Evolutionary conservation across 2,329 filamentous ascomycete species (phyloP).

Genomic region (Fusarium miscanthi): DNA sequence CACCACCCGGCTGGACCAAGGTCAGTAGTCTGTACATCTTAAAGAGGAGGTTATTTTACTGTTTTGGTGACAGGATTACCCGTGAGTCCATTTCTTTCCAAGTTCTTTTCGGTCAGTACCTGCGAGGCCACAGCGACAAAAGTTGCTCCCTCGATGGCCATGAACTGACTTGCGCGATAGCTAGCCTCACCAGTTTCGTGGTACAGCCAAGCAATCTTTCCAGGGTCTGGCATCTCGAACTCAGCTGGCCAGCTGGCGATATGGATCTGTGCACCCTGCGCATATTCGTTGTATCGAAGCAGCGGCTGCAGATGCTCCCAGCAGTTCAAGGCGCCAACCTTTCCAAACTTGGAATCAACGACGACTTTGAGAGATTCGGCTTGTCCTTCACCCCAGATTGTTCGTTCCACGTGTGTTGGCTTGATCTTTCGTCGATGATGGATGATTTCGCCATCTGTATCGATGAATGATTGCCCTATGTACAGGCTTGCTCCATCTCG

Average conservation of each 20-base stretch:
- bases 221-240: background rate
- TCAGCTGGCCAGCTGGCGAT: background rate
- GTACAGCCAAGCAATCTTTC: background rate
- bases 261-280: background rate
- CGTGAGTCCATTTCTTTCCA: background rate
- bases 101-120: background rate
- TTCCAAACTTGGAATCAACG: background rate
- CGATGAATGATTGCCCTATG: background rate
- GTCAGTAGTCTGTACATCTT: background rate
- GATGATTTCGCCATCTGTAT: background rate
- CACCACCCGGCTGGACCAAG: background rate
- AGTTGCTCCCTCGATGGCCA: background rate
- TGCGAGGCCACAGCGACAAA: background rate
- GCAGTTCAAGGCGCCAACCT: background rate
- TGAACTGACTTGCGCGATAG: background rate
- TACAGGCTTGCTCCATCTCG: slow-evolving; percentile 1
- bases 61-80: background rate
- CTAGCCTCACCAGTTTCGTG: background rate
- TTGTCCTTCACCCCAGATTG: background rate
- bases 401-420: background rate
- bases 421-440: slow-evolving; percentile 3
- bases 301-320: slow-evolving; percentile 2
- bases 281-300: slow-evolving; percentile 1
- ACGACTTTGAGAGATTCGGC: background rate
- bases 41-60: background rate